Percentiles rank a stretch among this genome's conserved stretches.
Conservation (phyloP, 208 protist species). For the Crithidia fasciculata region DNA sequence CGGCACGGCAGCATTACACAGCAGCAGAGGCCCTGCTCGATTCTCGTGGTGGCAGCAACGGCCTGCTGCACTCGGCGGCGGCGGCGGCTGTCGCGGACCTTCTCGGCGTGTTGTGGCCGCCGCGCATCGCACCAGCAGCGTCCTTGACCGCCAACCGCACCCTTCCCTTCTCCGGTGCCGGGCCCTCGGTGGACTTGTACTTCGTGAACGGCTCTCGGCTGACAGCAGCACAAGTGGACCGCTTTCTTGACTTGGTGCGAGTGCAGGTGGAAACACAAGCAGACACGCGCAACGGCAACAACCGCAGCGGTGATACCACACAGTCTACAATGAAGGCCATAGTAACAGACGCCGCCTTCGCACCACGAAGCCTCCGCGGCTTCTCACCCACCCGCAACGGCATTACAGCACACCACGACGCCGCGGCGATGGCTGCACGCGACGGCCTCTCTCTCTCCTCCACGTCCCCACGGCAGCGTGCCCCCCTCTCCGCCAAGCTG, state of each 20-base stretch:
- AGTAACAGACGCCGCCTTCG: background rate
- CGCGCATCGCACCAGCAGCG: conserved; percentile 1
- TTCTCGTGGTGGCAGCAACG: background rate
- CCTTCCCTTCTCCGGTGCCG: background rate
- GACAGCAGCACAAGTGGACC: conserved; percentile 45
- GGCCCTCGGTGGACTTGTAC: conserved; percentile 38
- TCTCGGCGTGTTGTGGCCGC: conserved; percentile 72
- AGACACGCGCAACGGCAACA: background rate
- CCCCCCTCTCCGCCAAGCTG: conserved; percentile 24
- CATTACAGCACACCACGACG: conserved; percentile 4
- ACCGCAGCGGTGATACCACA: background rate
- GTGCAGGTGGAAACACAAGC: conserved; percentile 44
- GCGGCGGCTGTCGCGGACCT: conserved; percentile 46
- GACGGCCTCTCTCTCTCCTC: background rate
- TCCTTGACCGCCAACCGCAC: background rate
- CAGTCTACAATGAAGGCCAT: background rate
- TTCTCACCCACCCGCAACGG: conserved; percentile 4
- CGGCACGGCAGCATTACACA: background rate
- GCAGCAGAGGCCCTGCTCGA: background rate
- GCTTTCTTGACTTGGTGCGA: conserved; percentile 59
- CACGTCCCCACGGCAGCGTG: background rate
- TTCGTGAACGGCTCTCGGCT: conserved; percentile 66
- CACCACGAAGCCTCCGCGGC: background rate
- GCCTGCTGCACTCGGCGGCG: conserved; percentile 12
- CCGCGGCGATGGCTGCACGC: background rate